Conservation (phyloP, 2,329 filamentous ascomycete species). For the Ambrosiella xylebori region DNA sequence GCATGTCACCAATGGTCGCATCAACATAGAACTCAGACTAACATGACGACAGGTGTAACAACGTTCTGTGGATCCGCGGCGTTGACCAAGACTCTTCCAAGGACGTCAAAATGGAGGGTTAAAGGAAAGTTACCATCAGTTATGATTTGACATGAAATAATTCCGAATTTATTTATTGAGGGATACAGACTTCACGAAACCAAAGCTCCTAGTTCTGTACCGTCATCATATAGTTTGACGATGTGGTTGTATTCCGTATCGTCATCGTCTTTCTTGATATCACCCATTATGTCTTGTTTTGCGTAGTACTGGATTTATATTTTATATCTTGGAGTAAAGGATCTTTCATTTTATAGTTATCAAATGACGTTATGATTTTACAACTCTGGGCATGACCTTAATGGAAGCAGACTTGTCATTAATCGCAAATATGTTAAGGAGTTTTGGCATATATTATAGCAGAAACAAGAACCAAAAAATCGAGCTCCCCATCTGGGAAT, state of each 20-base stretch:
- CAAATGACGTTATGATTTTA: not conserved
- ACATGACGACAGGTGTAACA: conserved; percentile 54
- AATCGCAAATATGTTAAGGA: too few relatives aligned
- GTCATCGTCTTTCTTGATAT: conserved; percentile 11
- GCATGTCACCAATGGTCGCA: not conserved
- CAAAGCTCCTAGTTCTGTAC: not conserved
- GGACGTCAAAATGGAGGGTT: conserved; percentile 41
- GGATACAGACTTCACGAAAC: not conserved
- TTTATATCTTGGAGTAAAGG: conserved; percentile 6
- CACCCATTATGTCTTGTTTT: conserved; percentile 9
- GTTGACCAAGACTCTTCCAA: conserved; percentile 29
- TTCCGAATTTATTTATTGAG: not conserved
- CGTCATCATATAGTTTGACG: not conserved
- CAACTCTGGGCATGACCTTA: too few relatives aligned
- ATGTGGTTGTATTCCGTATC: not conserved
- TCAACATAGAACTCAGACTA: not conserved
- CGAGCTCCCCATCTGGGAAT: conserved; percentile 10
- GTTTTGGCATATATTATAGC: not conserved
- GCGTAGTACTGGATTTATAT: conserved; percentile 3
- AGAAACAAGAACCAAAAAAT: conserved; percentile 1
- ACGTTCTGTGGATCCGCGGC: conserved; percentile 78
- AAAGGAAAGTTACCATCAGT: conserved; percentile 6
- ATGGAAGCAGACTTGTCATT: too few relatives aligned
- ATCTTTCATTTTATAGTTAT: not conserved
- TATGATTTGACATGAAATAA: conserved; percentile 3